Evolutionary conservation across 1,284 basidiomycete species (phyloP), one percentile per base, ranked within the genome.

Genomic region (Naganishia sp.): DNA sequence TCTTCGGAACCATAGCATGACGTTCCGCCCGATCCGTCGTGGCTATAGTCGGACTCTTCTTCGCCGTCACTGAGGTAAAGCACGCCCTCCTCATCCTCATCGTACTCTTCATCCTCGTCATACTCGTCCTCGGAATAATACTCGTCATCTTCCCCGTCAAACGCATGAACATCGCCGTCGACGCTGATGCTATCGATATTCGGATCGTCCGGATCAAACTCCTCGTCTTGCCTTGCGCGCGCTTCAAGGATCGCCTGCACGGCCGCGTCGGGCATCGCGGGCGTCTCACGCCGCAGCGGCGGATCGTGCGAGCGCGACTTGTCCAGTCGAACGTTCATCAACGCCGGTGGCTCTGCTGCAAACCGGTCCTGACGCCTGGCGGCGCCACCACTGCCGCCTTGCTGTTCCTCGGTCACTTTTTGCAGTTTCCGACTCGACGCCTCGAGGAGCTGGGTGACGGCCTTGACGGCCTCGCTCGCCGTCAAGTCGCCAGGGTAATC

Each of bases 371-470:
- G 6, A 25, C 13, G 6, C 49, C 21, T 50, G 9, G 7, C 49
- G 6, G 7, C 25, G 49, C 49, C 49, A 6, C 25, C 25, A 1
- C 49, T 23, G 11, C 18, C n/a, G 43, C 55, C 48, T 7, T 18
- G 56, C 48, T 61, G 59, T n/a, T 61, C 59, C 46, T 50, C 59
- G 36, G 59, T 61, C 7, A 61, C 59, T 18, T 50, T 50, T 25
- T 61, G 59, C 48, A 61, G 18, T 28, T 61, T 61, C 48, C 59
- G 59, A 44, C 59, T 61, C 36, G 59, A 61, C 48, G 59, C 59
- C 42, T 61, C 59, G 43, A 61, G 39, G 31, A 61, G 48, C 18
- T 61, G 48, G n/a, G 59, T 61, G 23, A 61, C 59, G 23, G 59
- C 59, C 49, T 49, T 52, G 36, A 61, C 59, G 48, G 59, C 59